phyloP scores from a whole-genome alignment of 176 grass and related monocot genomes.

The Olyra latifolia region DNA sequence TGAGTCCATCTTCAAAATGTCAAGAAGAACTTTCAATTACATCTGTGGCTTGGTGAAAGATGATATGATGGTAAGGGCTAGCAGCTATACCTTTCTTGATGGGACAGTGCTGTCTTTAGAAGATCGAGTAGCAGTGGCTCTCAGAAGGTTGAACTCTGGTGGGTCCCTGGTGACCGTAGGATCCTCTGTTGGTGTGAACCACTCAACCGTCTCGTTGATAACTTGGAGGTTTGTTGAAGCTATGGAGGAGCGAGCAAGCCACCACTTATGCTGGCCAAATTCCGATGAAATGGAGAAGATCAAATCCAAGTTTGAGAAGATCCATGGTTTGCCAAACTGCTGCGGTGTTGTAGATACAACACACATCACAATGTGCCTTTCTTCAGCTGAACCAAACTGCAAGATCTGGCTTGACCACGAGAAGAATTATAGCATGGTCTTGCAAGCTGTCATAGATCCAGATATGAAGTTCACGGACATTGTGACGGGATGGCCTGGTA shows the following conservation, averaged over 20 bases:
- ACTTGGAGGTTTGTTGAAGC: constrained; percentile 77
- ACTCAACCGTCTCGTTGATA: constrained; percentile 61
- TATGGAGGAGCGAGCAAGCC: constrained; percentile 57
- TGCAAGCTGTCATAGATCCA: constrained; percentile 60
- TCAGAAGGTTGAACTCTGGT: constrained; percentile 71
- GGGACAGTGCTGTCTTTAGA: constrained; percentile 51
- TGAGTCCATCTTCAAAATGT: constrained; percentile 61
- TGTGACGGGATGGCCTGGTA: constrained; percentile 68
- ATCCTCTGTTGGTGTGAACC: constrained; percentile 56
- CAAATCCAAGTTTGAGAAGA: constrained; percentile 64
- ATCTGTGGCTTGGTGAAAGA: constrained; percentile 58
- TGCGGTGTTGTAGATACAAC: constrained; percentile 67
- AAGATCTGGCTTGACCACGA: constrained; percentile 72
- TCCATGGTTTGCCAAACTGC: constrained; percentile 60
- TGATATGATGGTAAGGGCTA: constrained; percentile 65
- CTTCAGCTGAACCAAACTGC: constrained; percentile 60
- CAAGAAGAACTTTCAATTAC: constrained; percentile 66
- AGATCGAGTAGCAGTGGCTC: constrained; percentile 65
- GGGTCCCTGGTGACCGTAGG: constrained; percentile 63
- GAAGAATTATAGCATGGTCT: constrained; percentile 72
- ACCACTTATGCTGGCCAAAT: constrained; percentile 56
- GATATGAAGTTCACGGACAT: constrained; percentile 56
- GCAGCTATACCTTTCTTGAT: constrained; percentile 57
- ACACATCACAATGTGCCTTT: constrained; percentile 74
- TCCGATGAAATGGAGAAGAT: constrained; percentile 54